Percentiles rank a stretch among this genome's conserved stretches.
phyloP scores from a whole-genome alignment of 1,139 yeast species.

The Spencermartinsiella ligniputridi region DNA sequence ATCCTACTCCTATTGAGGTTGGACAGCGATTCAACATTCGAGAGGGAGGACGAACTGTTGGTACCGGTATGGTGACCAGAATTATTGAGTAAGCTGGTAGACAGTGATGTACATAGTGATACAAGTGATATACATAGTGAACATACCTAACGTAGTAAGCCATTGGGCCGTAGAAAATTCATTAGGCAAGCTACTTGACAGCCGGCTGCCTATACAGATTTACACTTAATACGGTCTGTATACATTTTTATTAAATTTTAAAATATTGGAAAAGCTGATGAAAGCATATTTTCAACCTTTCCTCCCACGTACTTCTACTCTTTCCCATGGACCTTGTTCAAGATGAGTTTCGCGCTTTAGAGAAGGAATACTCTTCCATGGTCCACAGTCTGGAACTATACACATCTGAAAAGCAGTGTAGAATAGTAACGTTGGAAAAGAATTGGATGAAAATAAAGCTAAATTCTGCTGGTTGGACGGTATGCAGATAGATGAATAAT shows the following conservation, averaged over 20 bases:
- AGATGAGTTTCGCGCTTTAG: conserved; percentile 21
- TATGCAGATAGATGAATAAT: conserved; percentile 3
- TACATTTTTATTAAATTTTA: no score
- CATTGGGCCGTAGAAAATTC: no score
- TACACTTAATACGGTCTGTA: no score
- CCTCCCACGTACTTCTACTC: no score
- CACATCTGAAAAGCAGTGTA: conserved; percentile 1
- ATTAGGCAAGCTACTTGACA: no score
- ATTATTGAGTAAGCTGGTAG: conserved; percentile 55
- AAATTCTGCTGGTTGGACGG: conserved; percentile 29
- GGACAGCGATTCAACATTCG: conserved; percentile 99
- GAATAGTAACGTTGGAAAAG: conserved; percentile 28
- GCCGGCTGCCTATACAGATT: no score
- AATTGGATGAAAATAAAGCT: conserved; percentile 14
- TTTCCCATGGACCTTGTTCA: conserved; percentile 8
- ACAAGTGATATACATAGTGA: no score
- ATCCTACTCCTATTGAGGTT: conserved; percentile 90
- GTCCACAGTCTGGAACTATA: conserved; percentile 7
- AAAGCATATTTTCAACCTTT: no score
- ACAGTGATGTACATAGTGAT: no score
- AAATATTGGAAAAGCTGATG: no score
- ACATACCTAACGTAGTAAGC: no score
- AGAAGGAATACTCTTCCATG: conserved; percentile 14
- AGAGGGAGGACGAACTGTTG: conserved; percentile 99
- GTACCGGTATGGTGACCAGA: conserved; percentile 96